Conservation (phyloP, 2,329 filamentous ascomycete genomes). For the Aureobasidium sp. region DNA sequence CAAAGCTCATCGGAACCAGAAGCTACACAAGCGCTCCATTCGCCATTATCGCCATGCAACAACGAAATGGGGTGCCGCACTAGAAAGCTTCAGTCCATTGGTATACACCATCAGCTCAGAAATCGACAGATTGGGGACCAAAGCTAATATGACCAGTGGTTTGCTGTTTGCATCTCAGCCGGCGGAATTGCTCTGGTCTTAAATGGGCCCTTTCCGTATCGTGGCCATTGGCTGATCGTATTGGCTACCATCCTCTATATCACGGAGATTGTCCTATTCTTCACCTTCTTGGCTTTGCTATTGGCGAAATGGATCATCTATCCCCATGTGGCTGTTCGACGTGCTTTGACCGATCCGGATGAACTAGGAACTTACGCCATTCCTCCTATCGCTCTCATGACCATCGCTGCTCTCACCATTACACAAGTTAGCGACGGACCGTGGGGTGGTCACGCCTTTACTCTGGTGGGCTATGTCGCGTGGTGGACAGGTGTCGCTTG, state of each 20-base stretch:
- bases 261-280: slow-evolving; percentile 17
- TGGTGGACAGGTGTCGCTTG: slow-evolving; percentile 20
- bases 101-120: not conserved
- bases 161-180: slow-evolving; percentile 15
- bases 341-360: slow-evolving; percentile 10
- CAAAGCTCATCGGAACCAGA: slow-evolving; percentile 15
- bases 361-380: slow-evolving; percentile 16
- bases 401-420: slow-evolving; percentile 14
- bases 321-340: slow-evolving; percentile 12
- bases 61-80: slow-evolving; percentile 15
- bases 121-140: not conserved
- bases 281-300: slow-evolving; percentile 8
- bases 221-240: slow-evolving; percentile 11
- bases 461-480: slow-evolving; percentile 18
- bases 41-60: slow-evolving; percentile 16
- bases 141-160: not conserved
- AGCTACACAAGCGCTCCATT: slow-evolving; percentile 15
- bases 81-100: slow-evolving; percentile 16
- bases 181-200: slow-evolving; percentile 14
- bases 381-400: slow-evolving; percentile 17
- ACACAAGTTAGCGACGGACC: slow-evolving; percentile 15
- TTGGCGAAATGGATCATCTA: slow-evolving; percentile 9
- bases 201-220: slow-evolving; percentile 17
- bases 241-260: slow-evolving; percentile 12
- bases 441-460: slow-evolving; percentile 20